phyloP scores from a whole-genome alignment of 441 rosid species.

The Oxalis stricta region DNA sequence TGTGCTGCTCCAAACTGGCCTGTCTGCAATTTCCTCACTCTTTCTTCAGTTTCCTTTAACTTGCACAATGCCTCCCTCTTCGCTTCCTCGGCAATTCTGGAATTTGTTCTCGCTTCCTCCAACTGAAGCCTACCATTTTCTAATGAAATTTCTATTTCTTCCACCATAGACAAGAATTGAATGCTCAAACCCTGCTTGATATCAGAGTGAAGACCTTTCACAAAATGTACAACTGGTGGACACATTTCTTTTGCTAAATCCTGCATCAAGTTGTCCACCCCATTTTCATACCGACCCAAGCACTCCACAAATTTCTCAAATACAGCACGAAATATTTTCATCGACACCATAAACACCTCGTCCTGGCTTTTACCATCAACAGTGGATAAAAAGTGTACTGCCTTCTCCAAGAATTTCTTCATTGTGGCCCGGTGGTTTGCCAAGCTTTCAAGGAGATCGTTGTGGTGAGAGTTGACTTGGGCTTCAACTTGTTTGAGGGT shows the following conservation, averaged over 20 bases:
- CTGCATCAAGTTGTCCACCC: slow-evolving; percentile 30
- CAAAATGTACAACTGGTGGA: slow-evolving; percentile 43
- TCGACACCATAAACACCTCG: slow-evolving; percentile 16
- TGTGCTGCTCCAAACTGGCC: neutral
- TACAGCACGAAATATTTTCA: slow-evolving; percentile 28
- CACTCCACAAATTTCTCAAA: slow-evolving; percentile 22
- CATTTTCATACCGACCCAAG: slow-evolving; percentile 37
- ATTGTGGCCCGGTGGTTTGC: slow-evolving; percentile 23
- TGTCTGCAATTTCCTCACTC: slow-evolving; percentile 6
- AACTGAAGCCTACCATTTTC: slow-evolving; percentile 28
- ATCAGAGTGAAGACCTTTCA: slow-evolving; percentile 31
- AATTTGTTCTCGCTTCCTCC: slow-evolving; percentile 36
- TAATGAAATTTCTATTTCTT: slow-evolving; percentile 25
- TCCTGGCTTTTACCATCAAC: slow-evolving; percentile 26
- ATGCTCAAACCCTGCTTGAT: slow-evolving; percentile 30
- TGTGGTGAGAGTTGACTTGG: slow-evolving; percentile 27
- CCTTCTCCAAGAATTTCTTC: slow-evolving; percentile 28
- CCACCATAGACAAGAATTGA: slow-evolving; percentile 16
- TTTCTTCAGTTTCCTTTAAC: slow-evolving; percentile 31
- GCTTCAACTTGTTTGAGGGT: slow-evolving; percentile 37
- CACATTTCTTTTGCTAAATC: slow-evolving; percentile 36
- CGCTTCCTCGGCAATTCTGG: slow-evolving; percentile 30
- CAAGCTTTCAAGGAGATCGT: slow-evolving; percentile 26
- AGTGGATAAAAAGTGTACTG: slow-evolving; percentile 12
- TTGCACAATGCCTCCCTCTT: slow-evolving; percentile 27